phyloP scores from a whole-genome alignment of 2,329 filamentous ascomycete species.

The Raffaelea arxii region DNA sequence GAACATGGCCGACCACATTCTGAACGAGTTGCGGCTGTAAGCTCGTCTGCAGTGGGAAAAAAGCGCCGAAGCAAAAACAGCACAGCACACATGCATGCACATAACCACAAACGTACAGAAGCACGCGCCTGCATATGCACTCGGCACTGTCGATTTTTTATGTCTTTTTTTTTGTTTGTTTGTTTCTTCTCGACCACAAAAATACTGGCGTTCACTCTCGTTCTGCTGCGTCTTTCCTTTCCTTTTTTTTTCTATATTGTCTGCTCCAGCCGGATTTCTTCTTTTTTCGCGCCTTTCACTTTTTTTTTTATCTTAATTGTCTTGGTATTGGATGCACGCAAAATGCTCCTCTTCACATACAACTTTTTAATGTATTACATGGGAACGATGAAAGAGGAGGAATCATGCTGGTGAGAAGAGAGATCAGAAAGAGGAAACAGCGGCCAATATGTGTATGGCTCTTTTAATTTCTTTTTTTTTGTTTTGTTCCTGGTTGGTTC shows the following conservation, averaged over 20 bases:
- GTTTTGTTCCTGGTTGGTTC: neutral
- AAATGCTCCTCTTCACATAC: neutral
- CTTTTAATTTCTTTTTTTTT: neutral
- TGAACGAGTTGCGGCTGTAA: conserved; percentile 75
- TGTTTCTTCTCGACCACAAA: too few relatives aligned
- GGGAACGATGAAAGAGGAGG: neutral
- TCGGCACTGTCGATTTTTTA: neutral
- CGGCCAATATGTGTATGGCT: neutral
- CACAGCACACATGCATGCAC: neutral
- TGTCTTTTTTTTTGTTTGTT: neutral
- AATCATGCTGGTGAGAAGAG: too few relatives aligned
- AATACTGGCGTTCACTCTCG: too few relatives aligned
- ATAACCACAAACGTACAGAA: neutral
- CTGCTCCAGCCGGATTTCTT: neutral
- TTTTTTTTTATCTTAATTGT: neutral
- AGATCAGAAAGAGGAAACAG: neutral
- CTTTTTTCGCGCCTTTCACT: too few relatives aligned
- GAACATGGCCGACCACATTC: conserved; percentile 92
- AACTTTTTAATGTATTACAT: neutral
- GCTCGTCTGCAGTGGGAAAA: neutral
- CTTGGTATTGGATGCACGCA: neutral
- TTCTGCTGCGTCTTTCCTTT: too few relatives aligned
- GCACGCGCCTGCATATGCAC: neutral
- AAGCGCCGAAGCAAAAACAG: neutral
- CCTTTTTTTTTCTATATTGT: neutral